Percentiles rank a stretch among this genome's conserved stretches.
Conservation (phyloP, 2,329 filamentous ascomycete genomes). For the Endocalyx cinctus region DNA sequence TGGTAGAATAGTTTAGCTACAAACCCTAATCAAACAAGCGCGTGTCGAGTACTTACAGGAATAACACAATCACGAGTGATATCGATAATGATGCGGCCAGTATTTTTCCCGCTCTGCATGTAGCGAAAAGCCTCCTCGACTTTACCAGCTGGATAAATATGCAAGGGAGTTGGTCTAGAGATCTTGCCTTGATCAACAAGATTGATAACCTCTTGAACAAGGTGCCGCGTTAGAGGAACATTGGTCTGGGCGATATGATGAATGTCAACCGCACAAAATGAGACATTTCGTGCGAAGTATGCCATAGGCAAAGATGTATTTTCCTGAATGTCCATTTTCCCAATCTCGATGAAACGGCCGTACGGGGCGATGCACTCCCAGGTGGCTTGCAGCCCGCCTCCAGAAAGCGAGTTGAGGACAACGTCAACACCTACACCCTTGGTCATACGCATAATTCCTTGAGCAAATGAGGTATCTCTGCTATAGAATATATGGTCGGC, state of each 20-base stretch:
- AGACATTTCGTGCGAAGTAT: slow-evolving; percentile 4
- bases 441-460: slow-evolving; percentile 13
- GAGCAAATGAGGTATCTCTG: slow-evolving; percentile 16
- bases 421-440: slow-evolving; percentile 18
- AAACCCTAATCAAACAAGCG: not conserved
- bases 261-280: slow-evolving; percentile 5
- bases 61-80: not conserved
- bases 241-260: slow-evolving; percentile 3
- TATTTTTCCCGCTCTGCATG: not conserved
- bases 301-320: slow-evolving; percentile 6
- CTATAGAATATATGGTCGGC: slow-evolving; percentile 19
- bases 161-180: not conserved
- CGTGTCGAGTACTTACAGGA: not conserved
- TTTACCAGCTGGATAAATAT: not conserved
- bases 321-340: slow-evolving; percentile 5
- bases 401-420: slow-evolving; percentile 17
- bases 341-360: slow-evolving; percentile 7
- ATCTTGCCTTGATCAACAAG: slow-evolving; percentile 2
- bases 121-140: not conserved
- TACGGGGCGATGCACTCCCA: slow-evolving; percentile 8
- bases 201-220: slow-evolving; percentile 3
- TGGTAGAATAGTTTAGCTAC: slow-evolving; percentile 3
- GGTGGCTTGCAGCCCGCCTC: slow-evolving; percentile 17
- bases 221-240: not conserved
- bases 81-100: not conserved